Evolutionary conservation across 1,284 basidiomycete genomes (phyloP).

Genomic region (Cerioporus squamosus): DNA sequence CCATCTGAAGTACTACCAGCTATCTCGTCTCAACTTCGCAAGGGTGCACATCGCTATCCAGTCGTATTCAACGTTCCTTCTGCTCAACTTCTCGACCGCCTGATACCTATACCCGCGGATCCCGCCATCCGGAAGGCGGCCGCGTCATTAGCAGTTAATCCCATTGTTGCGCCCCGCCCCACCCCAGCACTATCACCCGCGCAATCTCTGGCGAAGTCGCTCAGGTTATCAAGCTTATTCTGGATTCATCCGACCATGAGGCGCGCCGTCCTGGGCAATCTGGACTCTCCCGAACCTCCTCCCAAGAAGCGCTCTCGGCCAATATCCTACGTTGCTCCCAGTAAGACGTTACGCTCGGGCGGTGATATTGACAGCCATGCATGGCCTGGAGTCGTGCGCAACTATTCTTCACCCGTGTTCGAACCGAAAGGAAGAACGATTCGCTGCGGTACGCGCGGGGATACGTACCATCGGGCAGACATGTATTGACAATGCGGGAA

Average conservation of each 20-base stretch:
- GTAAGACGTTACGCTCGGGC: background rate
- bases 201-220: constrained; percentile 12
- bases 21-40: constrained; percentile 57
- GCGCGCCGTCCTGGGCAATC: constrained; percentile 16
- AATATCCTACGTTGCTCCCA: constrained; percentile 8
- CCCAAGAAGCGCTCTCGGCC: constrained; percentile 16
- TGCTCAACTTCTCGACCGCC: constrained; percentile 36
- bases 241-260: constrained; percentile 24
- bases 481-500: no score
- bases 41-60: constrained; percentile 39
- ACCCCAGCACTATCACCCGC: background rate
- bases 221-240: constrained; percentile 20
- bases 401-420: background rate
- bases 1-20: constrained; percentile 61
- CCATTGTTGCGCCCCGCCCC: background rate
- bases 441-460: background rate
- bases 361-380: background rate
- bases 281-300: background rate
- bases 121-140: constrained; percentile 3
- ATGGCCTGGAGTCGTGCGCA: constrained; percentile 3
- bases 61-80: constrained; percentile 40
- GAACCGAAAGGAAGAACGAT: background rate
- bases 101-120: constrained; percentile 26
- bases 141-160: background rate
- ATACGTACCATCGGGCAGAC: no score